Base-by-base conservation (phyloP, 2,329 filamentous ascomycete species). In the Fusarium mundagurra region DNA sequence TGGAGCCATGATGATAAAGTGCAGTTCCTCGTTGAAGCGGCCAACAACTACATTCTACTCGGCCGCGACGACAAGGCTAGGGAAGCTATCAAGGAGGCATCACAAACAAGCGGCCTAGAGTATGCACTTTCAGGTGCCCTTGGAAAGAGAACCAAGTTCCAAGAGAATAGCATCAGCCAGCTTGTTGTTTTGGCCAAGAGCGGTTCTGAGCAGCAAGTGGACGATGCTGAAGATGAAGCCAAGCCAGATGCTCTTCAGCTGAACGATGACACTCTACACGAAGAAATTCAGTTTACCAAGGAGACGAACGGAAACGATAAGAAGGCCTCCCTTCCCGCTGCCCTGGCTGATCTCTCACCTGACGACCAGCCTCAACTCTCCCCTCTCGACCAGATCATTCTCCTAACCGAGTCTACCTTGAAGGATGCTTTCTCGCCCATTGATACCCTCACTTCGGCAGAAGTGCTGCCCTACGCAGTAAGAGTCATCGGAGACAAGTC, bases 251-350 rank as follows among this genome's bases (percentile, higher is more conserved):
- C 92, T 6, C 82, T 98, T 20, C 89, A 93, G 41, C 85, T 98
- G 8, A 97, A 98, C 79, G 94, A 99, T 77, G 96, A 99, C 80
- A 98, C 96, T 0, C 87, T 99, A 1, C 87, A 98, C 5, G 96
- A 99, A 81, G 90, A 91, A 7, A 96, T 99, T 44, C 88, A 92
- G 2, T 99, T 98, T 79, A 88, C 90, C 1, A 88, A 91, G 62
- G 85, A 87, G 10, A 80, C 85, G 3, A 82, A 83, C 3, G 82
- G 83, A 16, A 76, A 84, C 13, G 81, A 84, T 10, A 78, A 81
- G 44, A 72, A 81, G 14, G 76, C 81, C 6, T 76, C 80, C 11
- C 82, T 98, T 1, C 91, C 95, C 0, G 70, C 86, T 5, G 83
- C 87, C 7, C 84, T 99, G 36, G 86, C 86, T 1, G 87, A 86